Conservation (phyloP, 2,329 filamentous ascomycete genomes). For the Penicillium sumatraense region DNA sequence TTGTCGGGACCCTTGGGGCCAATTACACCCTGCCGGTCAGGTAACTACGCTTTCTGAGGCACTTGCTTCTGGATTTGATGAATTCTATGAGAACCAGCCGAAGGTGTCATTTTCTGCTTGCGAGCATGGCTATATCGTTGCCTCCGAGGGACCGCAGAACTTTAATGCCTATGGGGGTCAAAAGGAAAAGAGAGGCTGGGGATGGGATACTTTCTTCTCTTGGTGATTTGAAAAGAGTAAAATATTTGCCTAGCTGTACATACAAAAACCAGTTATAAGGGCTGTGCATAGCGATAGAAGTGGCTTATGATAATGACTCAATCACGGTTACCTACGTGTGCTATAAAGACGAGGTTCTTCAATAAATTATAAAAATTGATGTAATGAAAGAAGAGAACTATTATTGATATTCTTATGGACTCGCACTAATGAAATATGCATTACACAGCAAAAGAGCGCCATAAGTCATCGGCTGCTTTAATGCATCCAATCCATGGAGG, state of each 20-base stretch:
- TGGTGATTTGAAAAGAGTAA: constrained; percentile 2
- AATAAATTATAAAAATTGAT: too few relatives aligned
- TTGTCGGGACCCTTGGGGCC: constrained; percentile 62
- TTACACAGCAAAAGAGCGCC: too few relatives aligned
- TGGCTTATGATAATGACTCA: too few relatives aligned
- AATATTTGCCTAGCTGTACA: too few relatives aligned
- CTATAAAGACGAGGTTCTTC: too few relatives aligned
- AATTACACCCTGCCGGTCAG: constrained; percentile 58
- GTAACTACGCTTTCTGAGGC: constrained; percentile 60
- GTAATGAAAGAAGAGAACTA: too few relatives aligned
- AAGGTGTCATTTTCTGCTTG: constrained; percentile 60
- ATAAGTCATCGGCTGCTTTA: too few relatives aligned
- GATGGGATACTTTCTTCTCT: constrained; percentile 12
- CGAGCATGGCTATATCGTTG: constrained; percentile 60
- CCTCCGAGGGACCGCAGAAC: constrained; percentile 59
- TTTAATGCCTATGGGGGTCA: constrained; percentile 20
- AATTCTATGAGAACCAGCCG: constrained; percentile 57
- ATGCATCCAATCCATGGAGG: too few relatives aligned
- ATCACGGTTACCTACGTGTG: too few relatives aligned
- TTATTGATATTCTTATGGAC: too few relatives aligned
- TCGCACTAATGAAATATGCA: too few relatives aligned
- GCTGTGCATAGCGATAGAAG: neutral
- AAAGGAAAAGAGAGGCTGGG: constrained; percentile 13
- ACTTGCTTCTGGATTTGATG: constrained; percentile 53
- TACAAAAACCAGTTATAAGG: too few relatives aligned